Base-by-base conservation (phyloP, 176 grass and related monocot genomes). In the Musa schizocarpa region DNA sequence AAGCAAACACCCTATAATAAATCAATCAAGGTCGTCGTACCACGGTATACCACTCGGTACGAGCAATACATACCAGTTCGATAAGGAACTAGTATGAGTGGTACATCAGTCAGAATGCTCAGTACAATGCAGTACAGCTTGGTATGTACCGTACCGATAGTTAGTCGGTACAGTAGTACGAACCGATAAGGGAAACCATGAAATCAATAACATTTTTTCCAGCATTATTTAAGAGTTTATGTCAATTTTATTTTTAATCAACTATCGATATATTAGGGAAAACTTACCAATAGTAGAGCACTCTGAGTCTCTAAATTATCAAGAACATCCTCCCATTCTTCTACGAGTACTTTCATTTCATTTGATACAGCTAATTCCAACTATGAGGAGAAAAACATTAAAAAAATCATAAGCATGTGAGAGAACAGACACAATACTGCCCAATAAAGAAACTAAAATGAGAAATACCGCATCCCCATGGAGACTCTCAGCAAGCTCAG, bases 311-410 rank as follows among this genome's bases (percentile, higher is more conserved):
- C 95, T 65, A 98, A 81, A 74, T 86, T 84, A 74, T 98, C 95
- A 74, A 98, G 95, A 76, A 85, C 86, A 77, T 68, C 76, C 79
- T 87, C 83, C 95, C 90, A 94, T 77, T 91, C 82, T 57, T 85
- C 77, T 78, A 72, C 78, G 83, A 87, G 87, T 72, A 87, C 76
- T 79, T 91, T 76, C 90, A 98, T 98, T 82, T 98, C 95, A 80
- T 77, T 81, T 82, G 77, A 82, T 63, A 98, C 80, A n/a, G 95
- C 86, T 59, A 69, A 81, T 23, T 98, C 95, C 74, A 98, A 87
- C 95, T 98, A 88, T 78, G 69, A 56, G n/a, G 61, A 0, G 52
- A 83, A 69, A 21, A 29, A n/a, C 65, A 81, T 52, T 20, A 54
- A 63, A 19, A 76, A 75, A 66, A 53, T 59, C 24, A 51, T 77